Evolutionary conservation across 495 filamentous ascomycete genomes (phyloP), one percentile per base, ranked within the genome.

Genomic region (Penicillium odoratum): DNA sequence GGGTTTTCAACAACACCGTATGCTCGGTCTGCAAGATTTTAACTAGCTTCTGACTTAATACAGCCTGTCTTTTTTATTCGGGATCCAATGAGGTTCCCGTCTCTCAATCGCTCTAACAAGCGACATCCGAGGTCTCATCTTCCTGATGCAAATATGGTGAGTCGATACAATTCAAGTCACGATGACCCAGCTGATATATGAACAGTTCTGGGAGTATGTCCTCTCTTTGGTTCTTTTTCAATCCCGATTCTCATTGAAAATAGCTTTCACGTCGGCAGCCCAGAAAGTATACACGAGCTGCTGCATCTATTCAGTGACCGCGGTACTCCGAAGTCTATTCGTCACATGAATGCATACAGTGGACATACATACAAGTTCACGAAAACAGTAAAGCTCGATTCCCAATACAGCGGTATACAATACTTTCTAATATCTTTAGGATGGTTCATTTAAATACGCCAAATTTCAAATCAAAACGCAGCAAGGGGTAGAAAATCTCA

Each of bases 341-440:
- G 87, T 9, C 76, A 82, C 55, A 78, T 89, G 70, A 86, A 88
- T 58, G 83, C 81, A 21, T 91, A 87, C 65, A 79, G 79, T 59
- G 80, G 78, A 13, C 84, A 90, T 65, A 88, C 88, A 2, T 91
- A 85, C 72, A 89, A 83, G 53, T 81, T 88, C 44, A 82, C 80
- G 40, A 85, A 81, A 51, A 21, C 21, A 21, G 21, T 21, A 64
- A 84, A 58, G 85, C 84, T 30, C 38, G 29, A n/a, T 9, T 33
- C 8, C 30, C 3, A 11, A 33, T 5, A 13, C 3, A 16, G 1
- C 2, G 21, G 21, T 21, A 21, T 21, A 2, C 21, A 21, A 21
- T 21, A 21, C 21, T 21, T 21, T 21, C 21, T 21, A 21, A 21
- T 21, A 21, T 21, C 21, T 21, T 10, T n/a, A 78, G 28, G 79